Evolutionary conservation across 371 early-diverging fungal species (phyloP).

Genomic region (Circinella umbellata): DNA sequence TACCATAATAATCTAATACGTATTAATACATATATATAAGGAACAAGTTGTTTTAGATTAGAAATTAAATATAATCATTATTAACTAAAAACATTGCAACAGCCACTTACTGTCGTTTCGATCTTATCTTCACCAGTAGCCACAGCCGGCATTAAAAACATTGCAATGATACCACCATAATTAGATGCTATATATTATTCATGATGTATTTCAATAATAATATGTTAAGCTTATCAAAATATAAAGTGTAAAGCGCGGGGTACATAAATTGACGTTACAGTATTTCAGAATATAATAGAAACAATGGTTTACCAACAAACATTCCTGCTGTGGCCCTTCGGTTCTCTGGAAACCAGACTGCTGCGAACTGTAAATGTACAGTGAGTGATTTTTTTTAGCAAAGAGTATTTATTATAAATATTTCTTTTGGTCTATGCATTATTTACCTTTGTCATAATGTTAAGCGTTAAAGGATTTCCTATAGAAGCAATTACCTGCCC

Average conservation of each 20-base stretch:
- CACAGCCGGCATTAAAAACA: conserved; percentile 37
- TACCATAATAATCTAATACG: conserved; percentile 47
- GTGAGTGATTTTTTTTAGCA: neutral
- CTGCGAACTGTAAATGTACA: conserved; percentile 22
- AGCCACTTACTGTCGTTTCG: conserved; percentile 27
- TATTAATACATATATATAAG: too few relatives aligned
- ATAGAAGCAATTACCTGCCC: conserved; percentile 67
- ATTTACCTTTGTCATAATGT: conserved; percentile 58
- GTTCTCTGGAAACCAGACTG: conserved; percentile 40
- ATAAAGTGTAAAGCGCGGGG: neutral
- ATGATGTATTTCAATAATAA: too few relatives aligned
- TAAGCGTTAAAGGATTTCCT: conserved; percentile 66
- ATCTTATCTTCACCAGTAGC: conserved; percentile 33
- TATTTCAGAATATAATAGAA: neutral
- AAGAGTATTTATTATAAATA: neutral
- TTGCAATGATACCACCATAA: conserved; percentile 39
- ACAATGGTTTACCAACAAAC: conserved; percentile 32
- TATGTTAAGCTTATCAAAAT: neutral
- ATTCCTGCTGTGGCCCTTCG: conserved; percentile 39
- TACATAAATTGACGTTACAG: too few relatives aligned
- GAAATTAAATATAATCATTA: neutral
- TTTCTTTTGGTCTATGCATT: neutral
- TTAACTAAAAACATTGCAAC: neutral
- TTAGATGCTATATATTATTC: conserved; percentile 28
- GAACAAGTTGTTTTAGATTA: too few relatives aligned